These are phyloP conservation scores for Arachnomyces sp. DNA, from an alignment of 2,329 filamentous ascomycete genomes.

Conservation along the genomic window DNA sequence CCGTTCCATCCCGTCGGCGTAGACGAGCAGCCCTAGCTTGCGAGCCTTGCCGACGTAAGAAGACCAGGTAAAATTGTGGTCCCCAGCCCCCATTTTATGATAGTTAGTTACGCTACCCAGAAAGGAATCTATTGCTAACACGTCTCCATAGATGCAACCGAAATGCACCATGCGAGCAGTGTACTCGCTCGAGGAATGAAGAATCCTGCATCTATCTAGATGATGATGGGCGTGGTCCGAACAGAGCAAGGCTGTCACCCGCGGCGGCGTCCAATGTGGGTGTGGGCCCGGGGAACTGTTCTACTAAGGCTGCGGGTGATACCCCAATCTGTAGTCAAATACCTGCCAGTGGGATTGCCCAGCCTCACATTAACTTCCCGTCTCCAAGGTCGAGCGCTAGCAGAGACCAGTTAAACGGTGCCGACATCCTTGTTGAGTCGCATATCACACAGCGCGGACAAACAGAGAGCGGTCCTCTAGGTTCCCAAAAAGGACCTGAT, in stretches of 20 bases:
- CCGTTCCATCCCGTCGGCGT: constrained; percentile 1
- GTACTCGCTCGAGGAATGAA: constrained; percentile 2
- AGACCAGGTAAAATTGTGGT: constrained; percentile 2
- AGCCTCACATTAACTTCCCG: too few relatives aligned
- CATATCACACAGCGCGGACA: not conserved
- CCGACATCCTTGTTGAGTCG: not conserved
- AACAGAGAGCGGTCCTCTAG: not conserved
- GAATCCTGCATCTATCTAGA: constrained; percentile 2
- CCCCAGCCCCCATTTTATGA: too few relatives aligned
- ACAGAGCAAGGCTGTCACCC: too few relatives aligned
- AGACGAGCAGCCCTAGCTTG: constrained; percentile 5
- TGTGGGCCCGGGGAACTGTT: too few relatives aligned
- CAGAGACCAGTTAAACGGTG: too few relatives aligned
- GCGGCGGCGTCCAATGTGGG: too few relatives aligned
- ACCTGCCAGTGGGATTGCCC: too few relatives aligned
- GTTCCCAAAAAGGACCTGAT: not conserved
- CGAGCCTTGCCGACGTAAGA: constrained; percentile 6
- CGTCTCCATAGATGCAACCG: constrained; percentile 2
- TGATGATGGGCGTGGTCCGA: not conserved
- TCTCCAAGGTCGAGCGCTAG: too few relatives aligned
- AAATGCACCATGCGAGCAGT: constrained; percentile 5
- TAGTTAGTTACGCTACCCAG: too few relatives aligned
- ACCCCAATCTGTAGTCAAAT: too few relatives aligned
- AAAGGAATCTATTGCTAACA: not conserved
- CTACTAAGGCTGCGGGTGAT: too few relatives aligned